phyloP scores from a whole-genome alignment of 352 stramenopile genomes.

The Phytophthora ramorum region DNA sequence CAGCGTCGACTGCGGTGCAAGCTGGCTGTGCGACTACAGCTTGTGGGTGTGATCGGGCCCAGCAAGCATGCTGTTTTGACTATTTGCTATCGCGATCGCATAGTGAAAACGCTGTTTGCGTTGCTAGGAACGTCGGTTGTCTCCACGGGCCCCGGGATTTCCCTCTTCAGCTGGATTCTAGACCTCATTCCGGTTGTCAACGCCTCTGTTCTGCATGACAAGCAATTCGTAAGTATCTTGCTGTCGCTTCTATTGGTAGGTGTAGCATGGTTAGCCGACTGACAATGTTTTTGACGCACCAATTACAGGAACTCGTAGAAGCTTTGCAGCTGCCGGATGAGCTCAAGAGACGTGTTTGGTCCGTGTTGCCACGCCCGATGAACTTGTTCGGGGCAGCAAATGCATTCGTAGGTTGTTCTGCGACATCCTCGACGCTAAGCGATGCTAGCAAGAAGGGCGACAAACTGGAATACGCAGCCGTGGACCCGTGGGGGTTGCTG shows the following conservation, averaged over 20 bases:
- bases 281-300: constrained; percentile 17
- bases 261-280: constrained; percentile 7
- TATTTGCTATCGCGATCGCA: constrained; percentile 86
- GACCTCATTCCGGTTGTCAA: constrained; percentile 85
- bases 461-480: constrained; percentile 39
- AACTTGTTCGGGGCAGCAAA: constrained; percentile 37
- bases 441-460: constrained; percentile 31
- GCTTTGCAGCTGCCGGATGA: constrained; percentile 61
- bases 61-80: constrained; percentile 83
- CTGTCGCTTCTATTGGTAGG: constrained; percentile 1
- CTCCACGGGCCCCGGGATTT: constrained; percentile 60
- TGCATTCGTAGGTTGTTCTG: constrained; percentile 28
- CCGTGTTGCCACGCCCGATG: constrained; percentile 66
- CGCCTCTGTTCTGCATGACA: constrained; percentile 73
- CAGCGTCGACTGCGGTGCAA: constrained; percentile 74
- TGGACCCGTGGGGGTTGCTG: constrained; percentile 83
- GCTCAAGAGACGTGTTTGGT: constrained; percentile 74
- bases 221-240: constrained; percentile 70
- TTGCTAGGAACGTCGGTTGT: constrained; percentile 76
- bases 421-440: constrained; percentile 29
- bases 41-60: constrained; percentile 75
- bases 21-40: constrained; percentile 76
- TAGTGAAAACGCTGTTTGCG: constrained; percentile 84
- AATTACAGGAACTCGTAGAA: constrained; percentile 71
- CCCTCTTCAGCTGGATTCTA: constrained; percentile 89